Evolutionary conservation across 2,329 filamentous ascomycete genomes (phyloP), one percentile per base, ranked within the genome.

Genomic region (Myriangium duriaei): DNA sequence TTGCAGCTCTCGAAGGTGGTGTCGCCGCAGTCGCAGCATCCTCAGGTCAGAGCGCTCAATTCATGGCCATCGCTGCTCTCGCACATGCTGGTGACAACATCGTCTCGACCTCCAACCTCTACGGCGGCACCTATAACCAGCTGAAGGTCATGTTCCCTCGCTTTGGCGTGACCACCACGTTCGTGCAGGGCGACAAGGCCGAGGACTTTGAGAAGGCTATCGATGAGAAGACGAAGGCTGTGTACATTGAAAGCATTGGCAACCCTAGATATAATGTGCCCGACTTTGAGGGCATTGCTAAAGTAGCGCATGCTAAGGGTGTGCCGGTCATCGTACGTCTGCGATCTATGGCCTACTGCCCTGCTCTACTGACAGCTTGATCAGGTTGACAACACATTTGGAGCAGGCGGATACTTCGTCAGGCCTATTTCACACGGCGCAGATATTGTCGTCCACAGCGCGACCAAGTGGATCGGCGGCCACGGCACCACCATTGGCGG

Each of bases 51-150:
- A 75, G 83, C 3, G 88, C 88, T 2, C 87, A 95, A 57, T 94
- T 95, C 67, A 87, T 95, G 69, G 69, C 85, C 40, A 79, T 95
- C 52, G 70, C 76, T 15, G 78, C 86, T 5, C 76, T 96, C n/a
- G 85, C 85, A 4, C 76, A 84, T 44, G 72, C 77, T 0, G 88
- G 88, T 33, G 87, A 95, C 68, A 95, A 95, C 67, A 93, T 95
- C 50, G 74, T 95, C 36, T 80, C 84, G 10, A 94, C 88, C 5
- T 79, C 79, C 35, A 93, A 92, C 63, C 68, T 95, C 41, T 94
- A 95, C 62, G 87, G 87, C 47, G 87, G 87, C 57, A 95, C 88
- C 11, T 95, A 94, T 69, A 95, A 96, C 65, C 88, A 95, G 67
- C 76, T 95, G 65, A 95, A 95, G 65, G 86, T 95, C 32, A 72